These are phyloP conservation scores for Xylariales sp. DNA, from an alignment of 2,329 filamentous ascomycete genomes.

Conservation along the genomic window DNA sequence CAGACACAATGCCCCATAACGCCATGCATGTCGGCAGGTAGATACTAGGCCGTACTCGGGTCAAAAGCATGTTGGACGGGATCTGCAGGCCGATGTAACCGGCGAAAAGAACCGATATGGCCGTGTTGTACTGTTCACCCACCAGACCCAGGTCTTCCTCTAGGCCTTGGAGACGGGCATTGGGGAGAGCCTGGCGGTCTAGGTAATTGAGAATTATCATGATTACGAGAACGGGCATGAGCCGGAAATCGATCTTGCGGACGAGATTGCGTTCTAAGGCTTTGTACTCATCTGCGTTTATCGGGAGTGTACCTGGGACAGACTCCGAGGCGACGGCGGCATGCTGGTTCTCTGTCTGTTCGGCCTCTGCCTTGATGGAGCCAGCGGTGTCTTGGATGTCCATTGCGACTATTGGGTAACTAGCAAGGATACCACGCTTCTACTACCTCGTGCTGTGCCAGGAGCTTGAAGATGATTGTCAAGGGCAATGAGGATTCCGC, in stretches of 20 bases:
- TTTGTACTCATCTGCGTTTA: background rate
- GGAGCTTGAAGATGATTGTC: too few relatives aligned
- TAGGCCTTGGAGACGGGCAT: slow-evolving; percentile 35
- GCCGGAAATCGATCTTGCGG: slow-evolving; percentile 6
- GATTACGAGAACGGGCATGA: slow-evolving; percentile 6
- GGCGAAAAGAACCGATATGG: slow-evolving; percentile 34
- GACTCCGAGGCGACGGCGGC: too few relatives aligned
- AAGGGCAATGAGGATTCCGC: too few relatives aligned
- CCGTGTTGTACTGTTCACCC: slow-evolving; percentile 30
- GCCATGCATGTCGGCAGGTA: slow-evolving; percentile 39
- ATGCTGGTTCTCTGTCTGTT: too few relatives aligned
- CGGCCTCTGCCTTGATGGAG: too few relatives aligned
- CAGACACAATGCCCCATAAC: slow-evolving; percentile 26
- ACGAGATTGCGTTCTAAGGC: slow-evolving; percentile 7
- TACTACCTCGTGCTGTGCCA: too few relatives aligned
- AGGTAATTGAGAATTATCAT: slow-evolving; percentile 30
- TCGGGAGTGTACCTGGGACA: slow-evolving; percentile 1
- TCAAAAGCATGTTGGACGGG: slow-evolving; percentile 39
- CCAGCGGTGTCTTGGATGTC: too few relatives aligned
- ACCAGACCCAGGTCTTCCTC: slow-evolving; percentile 38
- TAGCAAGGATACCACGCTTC: too few relatives aligned
- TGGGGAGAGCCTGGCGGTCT: slow-evolving; percentile 43
- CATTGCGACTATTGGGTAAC: too few relatives aligned
- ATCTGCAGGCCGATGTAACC: slow-evolving; percentile 38
- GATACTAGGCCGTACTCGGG: slow-evolving; percentile 33